phyloP scores from a whole-genome alignment of 2,329 filamentous ascomycete genomes.

The Fusarium scirpi region DNA sequence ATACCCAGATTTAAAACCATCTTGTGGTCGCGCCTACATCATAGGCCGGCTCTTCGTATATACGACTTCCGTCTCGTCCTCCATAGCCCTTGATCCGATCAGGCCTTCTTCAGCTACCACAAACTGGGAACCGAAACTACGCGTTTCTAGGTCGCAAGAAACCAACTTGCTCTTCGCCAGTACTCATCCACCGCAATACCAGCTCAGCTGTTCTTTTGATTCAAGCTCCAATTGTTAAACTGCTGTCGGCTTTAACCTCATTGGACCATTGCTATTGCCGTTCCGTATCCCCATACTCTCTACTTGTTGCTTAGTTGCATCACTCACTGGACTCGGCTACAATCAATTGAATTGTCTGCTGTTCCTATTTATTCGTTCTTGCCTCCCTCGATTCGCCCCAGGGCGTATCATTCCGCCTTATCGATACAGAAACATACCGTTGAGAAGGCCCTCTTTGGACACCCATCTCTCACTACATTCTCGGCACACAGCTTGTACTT shows the following conservation, averaged over 20 bases:
- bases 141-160: conserved; percentile 7
- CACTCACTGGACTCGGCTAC: conserved; percentile 17
- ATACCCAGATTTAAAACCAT: neutral
- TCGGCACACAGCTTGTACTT: conserved; percentile 17
- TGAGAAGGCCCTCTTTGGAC: conserved; percentile 19
- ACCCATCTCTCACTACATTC: conserved; percentile 9
- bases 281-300: conserved; percentile 18
- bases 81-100: conserved; percentile 27
- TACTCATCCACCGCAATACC: conserved; percentile 12
- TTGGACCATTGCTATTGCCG: conserved; percentile 16
- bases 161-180: conserved; percentile 21
- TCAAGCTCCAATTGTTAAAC: conserved; percentile 24
- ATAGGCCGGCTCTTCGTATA: conserved; percentile 36
- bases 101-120: conserved; percentile 21
- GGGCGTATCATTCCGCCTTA: conserved; percentile 32
- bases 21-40: conserved; percentile 8
- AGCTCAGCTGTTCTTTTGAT: conserved; percentile 15
- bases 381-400: conserved; percentile 24
- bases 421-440: conserved; percentile 16
- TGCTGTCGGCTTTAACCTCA: conserved; percentile 15
- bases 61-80: conserved; percentile 38
- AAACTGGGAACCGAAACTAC: conserved; percentile 20
- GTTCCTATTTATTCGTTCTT: neutral
- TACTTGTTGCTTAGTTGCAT: conserved; percentile 11
- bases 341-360: conserved; percentile 32